These are phyloP conservation scores for Helotiales sp. DNA, from an alignment of 2,329 filamentous ascomycete genomes.

Conservation along the genomic window DNA sequence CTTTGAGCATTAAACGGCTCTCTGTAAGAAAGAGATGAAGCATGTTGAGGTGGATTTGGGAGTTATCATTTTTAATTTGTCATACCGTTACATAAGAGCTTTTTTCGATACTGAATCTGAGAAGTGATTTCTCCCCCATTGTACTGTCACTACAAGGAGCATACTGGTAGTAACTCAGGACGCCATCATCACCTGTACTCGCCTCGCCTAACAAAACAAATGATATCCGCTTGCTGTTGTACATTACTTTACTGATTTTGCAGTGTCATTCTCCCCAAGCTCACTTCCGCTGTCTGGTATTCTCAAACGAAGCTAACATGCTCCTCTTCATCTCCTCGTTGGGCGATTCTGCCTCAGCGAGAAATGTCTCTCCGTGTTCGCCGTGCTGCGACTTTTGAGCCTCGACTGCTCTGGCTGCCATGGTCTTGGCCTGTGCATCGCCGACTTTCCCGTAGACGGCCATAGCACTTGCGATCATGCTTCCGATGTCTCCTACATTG, in stretches of 20 bases:
- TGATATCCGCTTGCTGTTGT: constrained; percentile 26
- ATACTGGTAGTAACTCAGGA: constrained; percentile 2
- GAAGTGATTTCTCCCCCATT: constrained; percentile 26
- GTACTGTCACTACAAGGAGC: constrained; percentile 21
- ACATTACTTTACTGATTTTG: constrained; percentile 23
- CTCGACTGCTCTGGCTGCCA: constrained; percentile 59
- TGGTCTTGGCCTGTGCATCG: constrained; percentile 73
- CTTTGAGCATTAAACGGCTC: too few species aligned
- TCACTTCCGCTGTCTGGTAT: constrained; percentile 40
- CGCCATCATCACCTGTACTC: constrained; percentile 20
- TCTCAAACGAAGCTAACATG: constrained; percentile 55
- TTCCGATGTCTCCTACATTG: constrained; percentile 93
- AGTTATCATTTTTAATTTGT: constrained; percentile 21
- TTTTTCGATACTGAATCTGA: constrained; percentile 18
- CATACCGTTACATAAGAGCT: constrained; percentile 12
- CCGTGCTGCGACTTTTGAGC: constrained; percentile 45
- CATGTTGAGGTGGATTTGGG: constrained; percentile 18
- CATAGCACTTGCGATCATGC: constrained; percentile 96
- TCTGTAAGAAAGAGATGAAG: too few species aligned
- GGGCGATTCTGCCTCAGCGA: constrained; percentile 39
- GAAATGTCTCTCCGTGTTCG: constrained; percentile 27
- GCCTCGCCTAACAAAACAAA: constrained; percentile 14
- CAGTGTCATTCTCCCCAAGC: background rate
- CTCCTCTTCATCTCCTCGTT: constrained; percentile 51
- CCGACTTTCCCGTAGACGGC: constrained; percentile 94